Evolutionary conservation across 257 asterid species (phyloP), one percentile per base, ranked within the genome.

Genomic region (Ophiorrhiza pumila): DNA sequence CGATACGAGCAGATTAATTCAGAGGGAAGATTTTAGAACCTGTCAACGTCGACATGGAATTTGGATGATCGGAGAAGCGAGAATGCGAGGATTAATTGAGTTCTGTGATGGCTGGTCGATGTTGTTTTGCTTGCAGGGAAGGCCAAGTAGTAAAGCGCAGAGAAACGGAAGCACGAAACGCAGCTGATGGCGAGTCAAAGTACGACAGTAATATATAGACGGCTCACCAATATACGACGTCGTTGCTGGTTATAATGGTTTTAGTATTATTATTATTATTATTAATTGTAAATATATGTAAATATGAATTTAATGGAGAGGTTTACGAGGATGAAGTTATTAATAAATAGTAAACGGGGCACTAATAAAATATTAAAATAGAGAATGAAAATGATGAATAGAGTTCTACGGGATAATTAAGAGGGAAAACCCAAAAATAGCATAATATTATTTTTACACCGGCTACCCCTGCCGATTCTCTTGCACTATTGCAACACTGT

Each of bases 41-140:
- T 56, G 39, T 71, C 62, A 77, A 34, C 23, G 76, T 64, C 80
- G 80, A 70, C 80, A 77, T 77, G 52, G 68, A 37, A 18, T 23
- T 11, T 29, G 47, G 31, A 39, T 55, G 78, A 74, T 66, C 73
- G 62, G 53, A 61, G 25, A 23, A 22, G 60, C 60, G 7, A 29
- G 42, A 25, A 55, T 10, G 50, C 34, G 34, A 39, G 11, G 69
- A 12, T 64, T 42, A 39, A 45, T 45, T 45, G 14, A 9, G 0
- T 52, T 5, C 64, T 57, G 27, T 14, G 50, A 2, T 6, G 50
- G n/a, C 6, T 5, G 6, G 29, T 41, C 34, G 25, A 42, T 55
- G 15, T 63, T 41, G 25, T 4, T 47, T 71, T 56, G 23, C 74
- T 71, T 71, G 66, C 74, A 57, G 57, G 25, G 63, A 29, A 52